These are phyloP conservation scores for Phytophthora megakarya DNA, from an alignment of 352 stramenopile genomes.

Conservation along the genomic window DNA sequence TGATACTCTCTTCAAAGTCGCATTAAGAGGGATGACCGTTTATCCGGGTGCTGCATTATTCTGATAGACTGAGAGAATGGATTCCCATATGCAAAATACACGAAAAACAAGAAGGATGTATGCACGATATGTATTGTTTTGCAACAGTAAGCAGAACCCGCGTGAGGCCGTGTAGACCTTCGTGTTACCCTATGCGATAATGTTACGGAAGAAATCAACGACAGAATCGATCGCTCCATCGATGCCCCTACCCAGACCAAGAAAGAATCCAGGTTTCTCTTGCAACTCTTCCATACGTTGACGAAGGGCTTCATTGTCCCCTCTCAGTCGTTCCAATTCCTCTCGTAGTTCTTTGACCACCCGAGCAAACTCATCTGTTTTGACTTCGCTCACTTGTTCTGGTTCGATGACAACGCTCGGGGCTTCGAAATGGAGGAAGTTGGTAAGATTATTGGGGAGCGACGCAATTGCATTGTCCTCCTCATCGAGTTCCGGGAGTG, in stretches of 20 bases:
- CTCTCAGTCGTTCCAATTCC: not conserved
- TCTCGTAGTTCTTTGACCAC: not conserved
- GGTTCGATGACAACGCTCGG: not conserved
- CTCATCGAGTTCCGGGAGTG: not conserved
- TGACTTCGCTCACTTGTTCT: not conserved
- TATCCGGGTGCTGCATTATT: too few species aligned
- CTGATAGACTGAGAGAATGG: too few species aligned
- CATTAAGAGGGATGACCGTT: too few species aligned
- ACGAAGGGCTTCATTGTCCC: not conserved
- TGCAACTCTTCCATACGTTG: not conserved
- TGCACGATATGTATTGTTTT: too few species aligned
- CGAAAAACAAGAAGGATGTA: too few species aligned
- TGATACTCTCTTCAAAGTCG: too few species aligned
- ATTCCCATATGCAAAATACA: too few species aligned
- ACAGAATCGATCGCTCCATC: not conserved
- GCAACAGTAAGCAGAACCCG: too few species aligned
- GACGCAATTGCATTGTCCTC: not conserved
- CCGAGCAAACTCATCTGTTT: not conserved
- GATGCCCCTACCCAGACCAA: not conserved
- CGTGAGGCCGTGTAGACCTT: too few species aligned
- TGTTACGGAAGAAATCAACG: not conserved
- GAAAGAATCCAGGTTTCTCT: not conserved
- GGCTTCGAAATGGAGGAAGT: not conserved
- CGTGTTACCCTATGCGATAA: not conserved
- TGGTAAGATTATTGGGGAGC: not conserved